A percentile compares a stretch with the other conserved stretches of the same genome.
Evolutionary conservation across 495 filamentous ascomycete species (phyloP).

Genomic region (Talaromyces proteolyticus): DNA sequence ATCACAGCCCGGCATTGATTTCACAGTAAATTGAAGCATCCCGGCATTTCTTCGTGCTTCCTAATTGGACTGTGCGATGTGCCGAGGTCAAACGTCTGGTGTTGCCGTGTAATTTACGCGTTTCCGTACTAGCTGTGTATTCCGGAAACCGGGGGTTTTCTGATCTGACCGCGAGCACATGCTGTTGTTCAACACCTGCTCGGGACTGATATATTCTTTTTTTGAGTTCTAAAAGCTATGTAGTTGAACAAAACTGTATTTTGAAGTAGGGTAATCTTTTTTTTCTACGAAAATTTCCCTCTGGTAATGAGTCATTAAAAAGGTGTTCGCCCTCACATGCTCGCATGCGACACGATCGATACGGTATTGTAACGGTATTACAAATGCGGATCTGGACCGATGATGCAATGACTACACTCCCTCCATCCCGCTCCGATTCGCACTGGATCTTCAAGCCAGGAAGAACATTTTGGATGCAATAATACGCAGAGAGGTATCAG

Average conservation of each 20-base stretch:
- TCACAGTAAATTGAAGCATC: background rate
- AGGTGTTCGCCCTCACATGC: background rate
- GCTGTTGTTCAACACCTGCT: too few relatives aligned
- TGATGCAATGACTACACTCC: background rate
- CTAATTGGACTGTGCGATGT: background rate
- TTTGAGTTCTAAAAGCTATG: too few relatives aligned
- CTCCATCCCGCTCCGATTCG: too few relatives aligned
- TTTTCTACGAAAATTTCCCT: too few relatives aligned
- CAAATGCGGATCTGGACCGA: background rate
- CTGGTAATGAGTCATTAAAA: background rate
- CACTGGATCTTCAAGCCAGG: too few relatives aligned
- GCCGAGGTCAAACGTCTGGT: conserved; percentile 4
- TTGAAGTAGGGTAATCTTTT: conserved; percentile 3
- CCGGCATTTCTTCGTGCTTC: conserved; percentile 5
- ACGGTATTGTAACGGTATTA: background rate
- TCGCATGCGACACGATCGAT: background rate
- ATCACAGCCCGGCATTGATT: too few relatives aligned
- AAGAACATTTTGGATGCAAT: too few relatives aligned
- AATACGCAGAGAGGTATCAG: too few relatives aligned
- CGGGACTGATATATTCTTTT: too few relatives aligned
- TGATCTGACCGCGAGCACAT: too few relatives aligned
- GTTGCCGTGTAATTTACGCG: background rate
- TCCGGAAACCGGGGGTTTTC: conserved; percentile 4
- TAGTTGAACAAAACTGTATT: too few relatives aligned
- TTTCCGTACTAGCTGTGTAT: conserved; percentile 1